Base-by-base conservation (phyloP, 2,329 filamentous ascomycete genomes). In the Albophoma yamanashiensis region DNA sequence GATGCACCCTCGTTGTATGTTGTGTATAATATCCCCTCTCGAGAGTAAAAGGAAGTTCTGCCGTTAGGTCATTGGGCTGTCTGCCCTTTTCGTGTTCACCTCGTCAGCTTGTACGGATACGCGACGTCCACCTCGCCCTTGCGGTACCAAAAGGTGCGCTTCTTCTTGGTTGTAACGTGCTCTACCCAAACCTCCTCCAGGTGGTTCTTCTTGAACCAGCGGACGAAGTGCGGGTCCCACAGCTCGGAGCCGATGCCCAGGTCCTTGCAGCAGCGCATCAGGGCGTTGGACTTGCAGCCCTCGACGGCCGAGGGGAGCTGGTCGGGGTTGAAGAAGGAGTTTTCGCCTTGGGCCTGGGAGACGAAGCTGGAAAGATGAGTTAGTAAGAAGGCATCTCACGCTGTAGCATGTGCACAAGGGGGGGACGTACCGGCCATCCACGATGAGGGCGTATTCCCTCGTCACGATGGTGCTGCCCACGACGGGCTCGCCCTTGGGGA, bases 251-350 rank as follows among this genome's bases (percentile, higher is more conserved):
- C 94, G 65, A 99, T 89, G 42, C 94, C 94, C 39, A 99, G 78
- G 74, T 99, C 94, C 78, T 99, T 99, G 80, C 94, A 97, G 82
- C 93, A 97, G 61, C 94, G 89, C 87, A 97, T 95, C 66, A 99
- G 81, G 15, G 94, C 94, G 72, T 99, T 99, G 64, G 92, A 96
- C 76, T 97, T 97, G 82, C 92, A 96, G 58, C 94, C 94, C 76
- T 99, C 94, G 62, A 92, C 92, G 11, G 94, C 92, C 1, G 92
- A 96, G 34, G 94, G 92, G 64, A 99, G 92, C 59, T 89, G 89
- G 67, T 97, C 92, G 40, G 91, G 83, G 67, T 84, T 85, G 77
- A 97, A 99, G 76, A 95, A 99, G 66, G 89, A 85, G 78, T 96
- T 93, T 75, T 97, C 94, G 71, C 94, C 94, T 65, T 94, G 89